Evolutionary conservation across 2,329 filamentous ascomycete genomes (phyloP).

Genomic region (Alternaria incomplexa): DNA sequence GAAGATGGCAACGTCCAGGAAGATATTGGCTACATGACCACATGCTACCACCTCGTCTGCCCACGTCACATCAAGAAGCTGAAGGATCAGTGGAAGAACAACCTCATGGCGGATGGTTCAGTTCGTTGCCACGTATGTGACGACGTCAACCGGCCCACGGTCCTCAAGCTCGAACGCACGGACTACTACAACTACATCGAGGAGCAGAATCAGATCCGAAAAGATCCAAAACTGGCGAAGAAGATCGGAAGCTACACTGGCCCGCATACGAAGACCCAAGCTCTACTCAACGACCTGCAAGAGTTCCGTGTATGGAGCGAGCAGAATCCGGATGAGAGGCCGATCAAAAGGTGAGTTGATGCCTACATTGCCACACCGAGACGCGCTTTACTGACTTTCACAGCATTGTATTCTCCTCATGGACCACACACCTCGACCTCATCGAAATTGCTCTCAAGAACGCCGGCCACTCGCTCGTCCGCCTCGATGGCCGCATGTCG

Average conservation of each 20-base stretch:
- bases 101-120: conserved; percentile 51
- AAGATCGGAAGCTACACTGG: conserved; percentile 74
- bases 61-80: conserved; percentile 71
- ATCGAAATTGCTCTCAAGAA: conserved; percentile 81
- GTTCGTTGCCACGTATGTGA: conserved; percentile 74
- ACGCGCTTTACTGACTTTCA: background rate
- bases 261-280: conserved; percentile 90
- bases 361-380: background rate
- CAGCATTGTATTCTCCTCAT: conserved; percentile 90
- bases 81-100: conserved; percentile 59
- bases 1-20: conserved; percentile 62
- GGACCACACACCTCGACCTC: conserved; percentile 92
- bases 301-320: conserved; percentile 68
- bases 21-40: conserved; percentile 77
- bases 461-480: conserved; percentile 70
- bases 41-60: conserved; percentile 88
- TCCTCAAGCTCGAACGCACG: conserved; percentile 71
- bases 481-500: conserved; percentile 91
- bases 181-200: conserved; percentile 58
- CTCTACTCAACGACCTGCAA: conserved; percentile 76
- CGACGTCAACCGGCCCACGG: conserved; percentile 65
- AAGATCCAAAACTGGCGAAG: conserved; percentile 63
- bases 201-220: conserved; percentile 63
- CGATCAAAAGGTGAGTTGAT: conserved; percentile 69
- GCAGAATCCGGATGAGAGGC: conserved; percentile 67